Conservation (phyloP, 2,329 filamentous ascomycete species). For the Lachnellula cervina region DNA sequence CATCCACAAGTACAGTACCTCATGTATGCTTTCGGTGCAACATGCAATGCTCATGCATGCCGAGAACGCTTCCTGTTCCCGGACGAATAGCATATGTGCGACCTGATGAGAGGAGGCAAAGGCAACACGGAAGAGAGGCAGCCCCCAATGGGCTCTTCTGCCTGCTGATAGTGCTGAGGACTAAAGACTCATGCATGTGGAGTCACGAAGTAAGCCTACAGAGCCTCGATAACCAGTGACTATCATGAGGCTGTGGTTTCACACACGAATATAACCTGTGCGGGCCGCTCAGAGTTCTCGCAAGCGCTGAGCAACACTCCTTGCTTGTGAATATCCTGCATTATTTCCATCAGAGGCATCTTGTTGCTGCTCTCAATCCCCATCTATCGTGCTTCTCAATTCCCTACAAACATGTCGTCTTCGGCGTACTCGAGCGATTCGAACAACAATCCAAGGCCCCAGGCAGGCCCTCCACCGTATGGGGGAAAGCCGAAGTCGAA, state of each 20-base stretch:
- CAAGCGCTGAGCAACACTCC: conserved; percentile 1
- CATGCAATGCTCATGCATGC: background rate
- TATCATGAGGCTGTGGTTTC: background rate
- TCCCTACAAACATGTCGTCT: conserved; percentile 14
- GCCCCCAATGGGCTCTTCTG: background rate
- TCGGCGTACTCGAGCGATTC: conserved; percentile 18
- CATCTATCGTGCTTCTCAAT: background rate
- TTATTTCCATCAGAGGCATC: background rate
- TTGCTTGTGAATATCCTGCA: background rate
- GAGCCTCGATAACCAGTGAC: background rate
- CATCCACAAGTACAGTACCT: too few relatives aligned
- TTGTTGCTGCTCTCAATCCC: background rate
- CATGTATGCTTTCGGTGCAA: background rate
- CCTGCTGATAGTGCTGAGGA: background rate
- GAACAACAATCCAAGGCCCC: conserved; percentile 10
- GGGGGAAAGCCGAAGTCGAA: conserved; percentile 42
- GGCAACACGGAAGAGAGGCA: background rate
- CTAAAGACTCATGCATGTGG: background rate
- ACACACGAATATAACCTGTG: conserved; percentile 1
- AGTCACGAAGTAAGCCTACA: background rate
- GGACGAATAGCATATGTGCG: background rate
- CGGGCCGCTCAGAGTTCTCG: background rate
- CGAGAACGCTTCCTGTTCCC: background rate
- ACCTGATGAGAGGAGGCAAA: background rate
- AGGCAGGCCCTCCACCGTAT: conserved; percentile 6